Base-by-base conservation (phyloP, 2,329 filamentous ascomycete genomes). In the Fusarium sp. region DNA sequence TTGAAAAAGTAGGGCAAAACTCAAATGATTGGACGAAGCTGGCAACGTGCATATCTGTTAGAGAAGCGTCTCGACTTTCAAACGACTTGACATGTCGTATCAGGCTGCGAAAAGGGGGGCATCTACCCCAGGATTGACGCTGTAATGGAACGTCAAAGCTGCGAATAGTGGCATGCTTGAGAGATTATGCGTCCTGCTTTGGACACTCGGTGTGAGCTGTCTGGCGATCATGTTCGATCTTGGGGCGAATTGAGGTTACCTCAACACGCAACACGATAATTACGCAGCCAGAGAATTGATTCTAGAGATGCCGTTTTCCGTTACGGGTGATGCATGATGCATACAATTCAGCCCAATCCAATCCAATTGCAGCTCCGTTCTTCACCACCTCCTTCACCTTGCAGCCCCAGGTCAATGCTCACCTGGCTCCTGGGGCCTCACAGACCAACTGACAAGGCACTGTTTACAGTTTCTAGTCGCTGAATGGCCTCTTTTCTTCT, bases 121-220 rank as follows among this genome's bases (percentile, higher is more conserved):
- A 61, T 38, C 52, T 76, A 72, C 73, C 75, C 75, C 71, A 77
- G 75, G 75, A 75, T 76, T 77, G 59, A 58, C 69, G 62, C 51
- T 77, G 70, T 66, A 70, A 65, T 64, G 39, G 59, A 69, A 66
- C 62, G 59, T 55, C 56, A 45, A 58, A 57, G 52, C 52, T 74
- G 62, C 52, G 70, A 68, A 71, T 71, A 69, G 67, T 70, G 57
- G 67, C 66, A 70, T 70, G 54, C 66, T 51, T 32, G 32, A 32
- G 48, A 52, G 56, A 61, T 52, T 52, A 63, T 65, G 14, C 18
- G 36, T 20, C 26, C 26, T 42, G 18, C 56, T 62, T 28, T 62
- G 26, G 30, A 55, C 22, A 45, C 36, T 70, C 45, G 66, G 59
- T 70, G 62, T 66, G 66, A 66, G 66, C 50, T 70, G 24, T 56